Evolutionary conservation across 1,139 yeast genomes (phyloP), one percentile per base, ranked within the genome.

Genomic region (Diutina neorugosa): DNA sequence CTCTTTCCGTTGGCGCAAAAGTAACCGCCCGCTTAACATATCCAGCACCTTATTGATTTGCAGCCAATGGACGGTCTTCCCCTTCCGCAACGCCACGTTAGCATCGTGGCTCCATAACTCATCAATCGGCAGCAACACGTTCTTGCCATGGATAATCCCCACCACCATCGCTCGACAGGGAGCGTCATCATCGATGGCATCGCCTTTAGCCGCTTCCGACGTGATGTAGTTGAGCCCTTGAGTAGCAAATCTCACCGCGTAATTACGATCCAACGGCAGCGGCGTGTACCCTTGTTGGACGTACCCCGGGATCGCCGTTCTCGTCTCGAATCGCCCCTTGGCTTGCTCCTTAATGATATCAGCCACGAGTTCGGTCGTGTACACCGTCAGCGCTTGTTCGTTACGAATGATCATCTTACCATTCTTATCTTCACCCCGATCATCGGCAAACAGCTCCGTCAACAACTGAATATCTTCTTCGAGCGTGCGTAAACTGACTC

Each of bases 261-360:
- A 73, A 9, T 86, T 81, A 67, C 94, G 74, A 63, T 86, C 94
- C 72, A 83, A 82, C 52, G 90, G 82, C 2, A 88, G 79, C 55
- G 94, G 93, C n/a, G 82, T 73, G 54, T 80, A 82, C 61, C 94
- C 94, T 66, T 86, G 93, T 69, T 86, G 93, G 50, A 86, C 90
- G 63, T 86, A 93, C 31, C 94, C 93, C 47, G 93, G 93, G 56
- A 83, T 74, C 2, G 93, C 93, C 6, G 90, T 81, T 63, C 85
- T 79, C 41, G 88, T 82, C 62, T 85, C 93, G 61, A 82, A 86
- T 62, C 81, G 74, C 27, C 86, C 86, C 16, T 75, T 69, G 8
- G 86, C 82, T 60, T 80, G 81, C 59, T 81, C 86, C 56, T 80
- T 79, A 58, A 86, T 79, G 49, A 86, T 82, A 55, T 81, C 80